phyloP scores from a whole-genome alignment of 1,284 basidiomycete species.

The Baeospora myosura region DNA sequence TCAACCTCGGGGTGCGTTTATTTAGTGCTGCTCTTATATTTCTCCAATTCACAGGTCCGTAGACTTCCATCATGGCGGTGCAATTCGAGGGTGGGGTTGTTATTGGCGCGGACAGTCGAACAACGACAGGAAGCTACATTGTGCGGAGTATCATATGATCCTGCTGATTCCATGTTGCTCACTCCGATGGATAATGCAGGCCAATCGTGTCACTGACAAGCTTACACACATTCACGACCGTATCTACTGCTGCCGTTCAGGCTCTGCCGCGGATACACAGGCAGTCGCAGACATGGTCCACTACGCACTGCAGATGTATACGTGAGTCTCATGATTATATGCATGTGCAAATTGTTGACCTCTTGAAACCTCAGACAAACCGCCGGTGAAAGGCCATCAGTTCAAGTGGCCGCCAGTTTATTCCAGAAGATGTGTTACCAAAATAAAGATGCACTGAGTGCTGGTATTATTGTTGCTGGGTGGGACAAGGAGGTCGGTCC shows the following conservation, averaged over 20 bases:
- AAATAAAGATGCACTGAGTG: conserved; percentile 86
- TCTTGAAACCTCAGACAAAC: conserved; percentile 55
- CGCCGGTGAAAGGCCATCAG: conserved; percentile 65
- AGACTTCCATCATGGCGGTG: conserved; percentile 99
- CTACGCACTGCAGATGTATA: conserved; percentile 78
- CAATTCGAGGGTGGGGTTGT: conserved; percentile 94
- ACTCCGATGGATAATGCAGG: conserved; percentile 48
- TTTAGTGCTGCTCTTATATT: background rate
- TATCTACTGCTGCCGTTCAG: conserved; percentile 98
- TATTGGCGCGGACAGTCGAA: conserved; percentile 94
- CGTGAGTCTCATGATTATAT: conserved; percentile 39
- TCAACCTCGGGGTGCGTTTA: conserved; percentile 83
- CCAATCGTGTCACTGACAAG: conserved; percentile 98
- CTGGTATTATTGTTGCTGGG: conserved; percentile 97
- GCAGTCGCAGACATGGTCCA: conserved; percentile 93
- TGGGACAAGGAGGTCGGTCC: conserved; percentile 95
- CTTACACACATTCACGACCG: conserved; percentile 95
- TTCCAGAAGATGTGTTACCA: conserved; percentile 92
- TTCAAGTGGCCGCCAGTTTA: conserved; percentile 74
- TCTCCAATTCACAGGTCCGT: conserved; percentile 11
- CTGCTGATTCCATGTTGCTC: conserved; percentile 4
- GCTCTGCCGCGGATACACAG: conserved; percentile 97
- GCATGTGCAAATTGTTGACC: conserved; percentile 5
- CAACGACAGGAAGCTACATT: conserved; percentile 95
- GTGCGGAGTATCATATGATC: conserved; percentile 35